Evolutionary conservation across 1,284 basidiomycete species (phyloP), one percentile per base, ranked within the genome.

Genomic region (Golubevia sp.): DNA sequence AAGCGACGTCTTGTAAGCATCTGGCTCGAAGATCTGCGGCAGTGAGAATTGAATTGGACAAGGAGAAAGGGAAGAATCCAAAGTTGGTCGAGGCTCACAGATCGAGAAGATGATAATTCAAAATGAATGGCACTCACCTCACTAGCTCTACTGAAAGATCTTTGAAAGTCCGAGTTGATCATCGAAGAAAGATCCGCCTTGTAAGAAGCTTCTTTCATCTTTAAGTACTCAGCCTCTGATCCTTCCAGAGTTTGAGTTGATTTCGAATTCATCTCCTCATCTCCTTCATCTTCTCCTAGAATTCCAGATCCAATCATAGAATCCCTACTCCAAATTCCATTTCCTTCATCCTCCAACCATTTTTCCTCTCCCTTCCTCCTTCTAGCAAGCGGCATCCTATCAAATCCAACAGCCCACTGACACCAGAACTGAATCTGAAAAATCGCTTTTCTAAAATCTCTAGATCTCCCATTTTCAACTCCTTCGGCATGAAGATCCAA

Each of bases 371-470:
- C 38, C 11, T 8, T 8, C 18, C 38, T 44, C 38, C 38, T 44
- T 44, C 38, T 44, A 44, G 38, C 38, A 8, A 44, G 18, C 11
- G 38, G 38, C 38, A 44, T 44, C 18, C 38, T 44, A 44, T 44
- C 38, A 18, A 44, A 34, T 34, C 30, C 30, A 11, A 34, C 30
- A 34, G 26, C 30, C 48, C 55, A 18, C 55, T 58, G 24, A 26
- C 62, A 64, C 21, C 61, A 65, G 49, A 71, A 69, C 24, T 73
- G 66, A 4, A 77, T 48, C 57, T 77, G 74, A 15, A 55, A 55
- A 7, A 77, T 49, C 1, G 70, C 63, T 44, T 73, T 68, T 3
- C 74, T 56, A 11, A 77, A 24, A 51, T 77, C 74, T 7, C 11
- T 3, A 34, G 30, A 44, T 44, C 18, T 44, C 18, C 38, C 38